Conservation (phyloP, 768 basidiomycete species). For the Tremella yokohamensis region DNA sequence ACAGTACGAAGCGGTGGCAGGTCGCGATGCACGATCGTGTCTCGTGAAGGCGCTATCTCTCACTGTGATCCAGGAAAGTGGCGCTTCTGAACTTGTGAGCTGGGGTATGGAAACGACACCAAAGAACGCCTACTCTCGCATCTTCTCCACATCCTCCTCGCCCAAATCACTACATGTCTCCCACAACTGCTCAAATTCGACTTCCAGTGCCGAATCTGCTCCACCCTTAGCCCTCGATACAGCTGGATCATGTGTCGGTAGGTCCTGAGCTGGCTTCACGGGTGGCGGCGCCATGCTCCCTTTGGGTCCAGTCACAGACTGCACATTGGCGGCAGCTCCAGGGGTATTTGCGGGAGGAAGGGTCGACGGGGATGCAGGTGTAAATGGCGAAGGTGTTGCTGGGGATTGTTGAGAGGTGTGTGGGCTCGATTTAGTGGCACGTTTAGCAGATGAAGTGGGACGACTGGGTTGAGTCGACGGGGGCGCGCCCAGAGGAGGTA, state of each 20-base stretch:
- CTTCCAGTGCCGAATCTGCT: conserved; percentile 41
- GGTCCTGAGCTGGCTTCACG: neutral
- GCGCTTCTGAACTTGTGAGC: too few relatives aligned
- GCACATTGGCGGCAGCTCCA: too few relatives aligned
- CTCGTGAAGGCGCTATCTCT: too few relatives aligned
- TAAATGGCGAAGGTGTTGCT: conserved; percentile 48
- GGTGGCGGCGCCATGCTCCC: conserved; percentile 18
- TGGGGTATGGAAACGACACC: neutral
- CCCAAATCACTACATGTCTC: conserved; percentile 45
- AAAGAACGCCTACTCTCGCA: conserved; percentile 36
- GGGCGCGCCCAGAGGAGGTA: conserved; percentile 32
- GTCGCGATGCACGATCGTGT: too few relatives aligned
- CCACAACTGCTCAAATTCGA: conserved; percentile 54
- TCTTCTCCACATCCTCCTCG: conserved; percentile 43
- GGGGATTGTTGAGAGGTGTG: conserved; percentile 17
- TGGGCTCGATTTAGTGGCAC: conserved; percentile 14
- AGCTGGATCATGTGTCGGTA: neutral
- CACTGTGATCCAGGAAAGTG: too few relatives aligned
- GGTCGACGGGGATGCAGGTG: conserved; percentile 49
- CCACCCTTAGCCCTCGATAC: conserved; percentile 8
- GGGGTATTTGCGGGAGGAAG: too few relatives aligned
- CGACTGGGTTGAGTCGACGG: neutral
- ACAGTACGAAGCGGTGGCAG: too few relatives aligned
- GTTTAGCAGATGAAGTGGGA: conserved; percentile 4
- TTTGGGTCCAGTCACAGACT: conserved; percentile 1